Evolutionary conservation across 306 rosid genomes (phyloP).

Genomic region (Quercus dentata): DNA sequence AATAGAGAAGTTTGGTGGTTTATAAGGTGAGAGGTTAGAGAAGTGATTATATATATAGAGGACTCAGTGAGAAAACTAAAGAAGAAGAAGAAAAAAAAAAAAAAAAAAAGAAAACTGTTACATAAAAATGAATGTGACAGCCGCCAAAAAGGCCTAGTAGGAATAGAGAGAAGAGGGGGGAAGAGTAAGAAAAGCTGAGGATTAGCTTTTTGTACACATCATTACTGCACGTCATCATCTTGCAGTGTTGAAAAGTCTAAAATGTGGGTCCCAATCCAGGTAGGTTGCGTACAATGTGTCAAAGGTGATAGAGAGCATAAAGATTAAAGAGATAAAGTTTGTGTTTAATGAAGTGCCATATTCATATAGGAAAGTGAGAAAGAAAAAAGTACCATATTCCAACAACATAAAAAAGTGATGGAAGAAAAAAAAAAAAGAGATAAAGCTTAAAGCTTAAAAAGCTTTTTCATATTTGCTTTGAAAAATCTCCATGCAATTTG

Average conservation of each 20-base stretch:
- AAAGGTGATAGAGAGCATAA: conserved; percentile 13
- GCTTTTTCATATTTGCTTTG: not conserved
- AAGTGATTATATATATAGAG: not conserved
- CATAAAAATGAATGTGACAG: conserved; percentile 20
- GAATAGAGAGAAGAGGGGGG: not conserved
- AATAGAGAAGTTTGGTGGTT: not conserved
- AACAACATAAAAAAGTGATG: not conserved
- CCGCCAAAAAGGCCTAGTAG: conserved; percentile 12
- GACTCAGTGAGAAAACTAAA: no score
- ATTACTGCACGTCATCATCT: conserved; percentile 49
- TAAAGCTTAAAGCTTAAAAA: not conserved
- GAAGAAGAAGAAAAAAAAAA: not conserved
- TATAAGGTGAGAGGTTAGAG: not conserved
- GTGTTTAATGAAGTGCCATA: conserved; percentile 6
- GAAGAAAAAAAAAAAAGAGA: not conserved
- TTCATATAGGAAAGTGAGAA: not conserved
- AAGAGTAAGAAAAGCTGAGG: conserved; percentile 35
- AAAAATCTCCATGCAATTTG: conserved; percentile 24
- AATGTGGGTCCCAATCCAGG: conserved; percentile 48
- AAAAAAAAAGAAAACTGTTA: conserved; percentile 6
- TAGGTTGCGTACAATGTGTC: conserved; percentile 45
- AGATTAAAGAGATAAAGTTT: conserved; percentile 8
- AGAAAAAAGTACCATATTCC: not conserved
- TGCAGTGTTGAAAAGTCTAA: conserved; percentile 30
- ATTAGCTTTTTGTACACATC: conserved; percentile 65